Base-by-base conservation (phyloP, 78 protist genomes). In the Protostelium mycophagum region DNA sequence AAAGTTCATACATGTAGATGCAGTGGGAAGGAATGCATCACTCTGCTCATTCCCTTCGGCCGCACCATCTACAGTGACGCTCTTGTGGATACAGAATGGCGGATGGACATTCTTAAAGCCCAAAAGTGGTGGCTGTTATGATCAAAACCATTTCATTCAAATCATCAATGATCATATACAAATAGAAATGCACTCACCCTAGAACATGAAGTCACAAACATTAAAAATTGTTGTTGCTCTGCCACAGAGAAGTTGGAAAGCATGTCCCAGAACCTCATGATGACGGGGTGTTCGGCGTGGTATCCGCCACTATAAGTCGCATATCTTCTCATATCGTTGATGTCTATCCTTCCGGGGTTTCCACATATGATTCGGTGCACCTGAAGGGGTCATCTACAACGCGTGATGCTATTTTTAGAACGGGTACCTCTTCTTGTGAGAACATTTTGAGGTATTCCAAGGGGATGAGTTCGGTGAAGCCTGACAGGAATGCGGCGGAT, bases 1-100 rank as follows among this genome's bases (percentile, higher is more conserved):
- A 38, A 91, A 83, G 85, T 90, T 87, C 88, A 90, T 88, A 84
- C 96, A 94, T 10, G 96, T 94, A 28, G 89, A 1, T 35, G 93
- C 91, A 34, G 96, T 85, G 29, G 96, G 96, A 31, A 94, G 89
- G 73, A 51, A 51, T 5, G 31, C 73, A 51, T 51, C 73, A 51
- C 31, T 51, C 73, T 5, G 16, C 5, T 5, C 73, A 16, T 51
- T 51, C n/a, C n/a, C n/a, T n/a, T n/a, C n/a, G 73, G 73, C 73
- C 73, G 5, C 73, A 10, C 85, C 87, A n/a, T 9, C 86, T 84
- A 34, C 28, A 28, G 31, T 10, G 1, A 28, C 9, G 34, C 1
- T 34, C 86, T 5, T 34, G 86, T 84, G 31, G 86, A 84, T 84
- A 25, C 86, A 29, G 35, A 84, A 34, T 34, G 1, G 1, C 86